Evolutionary conservation across 306 rosid genomes (phyloP).

Genomic region (Casuarina equisetifolia): DNA sequence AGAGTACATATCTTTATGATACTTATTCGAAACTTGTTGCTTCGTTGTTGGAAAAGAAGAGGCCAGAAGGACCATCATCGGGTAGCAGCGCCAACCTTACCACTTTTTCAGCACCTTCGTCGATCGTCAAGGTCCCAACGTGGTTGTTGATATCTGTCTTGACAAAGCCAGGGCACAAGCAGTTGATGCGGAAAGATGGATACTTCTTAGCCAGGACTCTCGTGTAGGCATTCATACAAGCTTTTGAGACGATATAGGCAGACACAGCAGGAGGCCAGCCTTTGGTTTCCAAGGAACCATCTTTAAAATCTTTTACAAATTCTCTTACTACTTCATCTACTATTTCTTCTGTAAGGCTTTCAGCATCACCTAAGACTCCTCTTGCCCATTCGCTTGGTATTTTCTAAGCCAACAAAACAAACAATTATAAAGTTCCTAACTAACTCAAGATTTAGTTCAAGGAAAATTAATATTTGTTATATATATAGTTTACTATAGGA

Average conservation of each 20-base stretch:
- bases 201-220: slow-evolving; percentile 19
- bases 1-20: too few relatives aligned
- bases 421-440: too few relatives aligned
- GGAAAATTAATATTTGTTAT: too few relatives aligned
- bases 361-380: background rate
- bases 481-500: too few relatives aligned
- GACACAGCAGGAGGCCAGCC: background rate
- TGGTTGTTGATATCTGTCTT: background rate
- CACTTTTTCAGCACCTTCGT: slow-evolving; percentile 2
- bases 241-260: background rate
- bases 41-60: background rate
- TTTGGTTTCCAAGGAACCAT: background rate
- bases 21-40: background rate
- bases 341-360: background rate
- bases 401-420: background rate
- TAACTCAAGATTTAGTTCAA: background rate
- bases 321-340: background rate
- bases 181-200: slow-evolving; percentile 14
- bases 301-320: background rate
- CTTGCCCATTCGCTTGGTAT: background rate
- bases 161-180: slow-evolving; percentile 13
- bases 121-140: background rate
- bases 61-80: slow-evolving; percentile 7
- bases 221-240: slow-evolving; percentile 17
- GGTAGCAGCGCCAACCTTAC: background rate